Percentiles rank a stretch among this genome's conserved stretches.
phyloP scores from a whole-genome alignment of 2,329 filamentous ascomycete species.

The Phaeosphaeria sp. region DNA sequence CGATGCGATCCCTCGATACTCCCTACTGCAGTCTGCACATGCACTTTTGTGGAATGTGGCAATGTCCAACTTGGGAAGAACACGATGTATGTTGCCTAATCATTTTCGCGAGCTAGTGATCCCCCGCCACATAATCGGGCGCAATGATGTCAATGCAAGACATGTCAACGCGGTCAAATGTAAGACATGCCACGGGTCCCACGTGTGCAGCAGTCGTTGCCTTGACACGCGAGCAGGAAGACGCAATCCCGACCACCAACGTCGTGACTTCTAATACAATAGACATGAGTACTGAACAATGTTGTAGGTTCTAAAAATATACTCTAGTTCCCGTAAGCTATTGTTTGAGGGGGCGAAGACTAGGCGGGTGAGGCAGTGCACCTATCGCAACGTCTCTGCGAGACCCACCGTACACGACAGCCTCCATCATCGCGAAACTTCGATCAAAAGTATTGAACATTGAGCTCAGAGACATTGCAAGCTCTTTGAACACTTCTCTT shows the following conservation, averaged over 20 bases:
- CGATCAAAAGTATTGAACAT: not conserved
- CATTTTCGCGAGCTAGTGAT: not conserved
- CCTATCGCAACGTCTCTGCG: not conserved
- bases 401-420: not conserved
- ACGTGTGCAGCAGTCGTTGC: not conserved
- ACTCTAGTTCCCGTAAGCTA: not conserved
- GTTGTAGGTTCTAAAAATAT: not conserved
- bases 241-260: not conserved
- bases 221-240: not conserved
- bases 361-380: not conserved
- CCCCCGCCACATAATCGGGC: not conserved
- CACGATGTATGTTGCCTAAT: not conserved
- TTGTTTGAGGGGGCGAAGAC: not conserved
- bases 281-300: not conserved
- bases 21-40: not conserved
- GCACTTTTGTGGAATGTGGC: not conserved
- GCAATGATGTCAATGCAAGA: not conserved
- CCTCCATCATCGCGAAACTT: not conserved
- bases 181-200: not conserved
- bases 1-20: no score
- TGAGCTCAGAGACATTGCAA: not conserved
- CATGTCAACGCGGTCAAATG: not conserved
- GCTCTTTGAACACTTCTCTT: not conserved
- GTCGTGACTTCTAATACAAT: not conserved
- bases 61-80: not conserved